Evolutionary conservation across 2,329 filamentous ascomycete genomes (phyloP), one percentile per base, ranked within the genome.

Genomic region (Talaromyces sp.): DNA sequence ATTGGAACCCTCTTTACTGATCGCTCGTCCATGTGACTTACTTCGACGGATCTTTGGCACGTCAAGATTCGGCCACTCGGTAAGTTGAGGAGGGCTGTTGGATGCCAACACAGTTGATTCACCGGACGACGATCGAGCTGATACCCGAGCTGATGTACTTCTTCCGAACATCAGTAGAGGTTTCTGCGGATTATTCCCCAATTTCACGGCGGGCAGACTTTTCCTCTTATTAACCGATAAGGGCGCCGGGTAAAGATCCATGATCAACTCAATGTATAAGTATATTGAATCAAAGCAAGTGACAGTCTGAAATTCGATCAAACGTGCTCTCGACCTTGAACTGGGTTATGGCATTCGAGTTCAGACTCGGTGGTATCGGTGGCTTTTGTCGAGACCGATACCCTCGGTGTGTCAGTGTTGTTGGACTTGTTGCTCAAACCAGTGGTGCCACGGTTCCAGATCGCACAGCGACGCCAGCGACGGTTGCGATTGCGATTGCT

Each of bases 151-250:
- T 49, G 58, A 50, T 22, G 43, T 35, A 17, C 27, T 35, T 7
- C 58, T 61, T 17, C 37, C 57, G 57, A 60, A 33, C 73, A 33
- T 75, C 9, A 59, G 62, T 54, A 71, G 69, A 63, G 31, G 63
- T 41, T 49, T 67, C 19, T 50, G 62, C 8, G 66, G 65, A 35
- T 49, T 31, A 68, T 71, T 63, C 70, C 68, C 54, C 13, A 47
- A 19, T 25, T 31, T 17, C 19, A 56, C 33, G n/a, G 41, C n/a
- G 27, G 45, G 27, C 59, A 68, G 47, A 52, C 66, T 61, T 27
- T 67, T 31, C 58, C 59, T 54, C 71, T 85, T 87, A 70, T 81
- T 72, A 70, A 87, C 83, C 47, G 82, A 80, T 39, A 86, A 72
- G 11, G 85, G 85, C 37, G 77, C 77, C 19, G 83, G 81, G 64